phyloP scores from a whole-genome alignment of 371 early-diverging fungal species.

The Rhizopus delemar region DNA sequence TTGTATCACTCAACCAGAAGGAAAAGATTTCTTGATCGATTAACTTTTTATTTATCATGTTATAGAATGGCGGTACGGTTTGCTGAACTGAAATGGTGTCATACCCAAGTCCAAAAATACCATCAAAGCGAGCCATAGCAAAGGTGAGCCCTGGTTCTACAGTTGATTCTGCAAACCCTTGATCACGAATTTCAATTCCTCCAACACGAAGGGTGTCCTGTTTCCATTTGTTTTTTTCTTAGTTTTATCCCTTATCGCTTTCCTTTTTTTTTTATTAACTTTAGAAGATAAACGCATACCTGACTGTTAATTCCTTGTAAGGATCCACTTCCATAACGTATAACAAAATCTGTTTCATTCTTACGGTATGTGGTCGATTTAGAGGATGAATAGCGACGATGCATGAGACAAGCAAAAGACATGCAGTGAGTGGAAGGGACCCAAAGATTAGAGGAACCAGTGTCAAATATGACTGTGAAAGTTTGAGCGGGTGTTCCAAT shows the following conservation, averaged over 20 bases:
- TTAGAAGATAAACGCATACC: constrained; percentile 16
- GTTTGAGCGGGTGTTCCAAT: constrained; percentile 88
- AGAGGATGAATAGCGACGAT: constrained; percentile 77
- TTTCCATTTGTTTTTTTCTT: neutral
- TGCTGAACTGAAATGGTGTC: constrained; percentile 84
- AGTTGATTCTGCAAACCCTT: constrained; percentile 89
- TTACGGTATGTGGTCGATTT: constrained; percentile 69
- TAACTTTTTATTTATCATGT: constrained; percentile 75
- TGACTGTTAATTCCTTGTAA: constrained; percentile 89
- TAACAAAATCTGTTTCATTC: constrained; percentile 91
- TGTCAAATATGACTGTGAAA: constrained; percentile 95
- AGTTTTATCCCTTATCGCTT: neutral
- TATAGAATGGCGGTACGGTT: constrained; percentile 91
- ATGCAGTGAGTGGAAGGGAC: constrained; percentile 93
- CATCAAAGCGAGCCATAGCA: constrained; percentile 90
- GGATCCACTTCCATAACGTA: constrained; percentile 89
- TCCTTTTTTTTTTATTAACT: constrained; percentile 2
- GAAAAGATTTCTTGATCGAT: constrained; percentile 82
- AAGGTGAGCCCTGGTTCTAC: constrained; percentile 90
- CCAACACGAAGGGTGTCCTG: constrained; percentile 76
- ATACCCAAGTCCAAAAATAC: constrained; percentile 89
- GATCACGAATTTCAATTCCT: constrained; percentile 53
- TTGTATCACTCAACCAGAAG: constrained; percentile 68
- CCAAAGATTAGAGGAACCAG: constrained; percentile 95
- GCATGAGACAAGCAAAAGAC: constrained; percentile 91